phyloP scores from a whole-genome alignment of 495 filamentous ascomycete genomes.

The Annulohypoxylon bovei region DNA sequence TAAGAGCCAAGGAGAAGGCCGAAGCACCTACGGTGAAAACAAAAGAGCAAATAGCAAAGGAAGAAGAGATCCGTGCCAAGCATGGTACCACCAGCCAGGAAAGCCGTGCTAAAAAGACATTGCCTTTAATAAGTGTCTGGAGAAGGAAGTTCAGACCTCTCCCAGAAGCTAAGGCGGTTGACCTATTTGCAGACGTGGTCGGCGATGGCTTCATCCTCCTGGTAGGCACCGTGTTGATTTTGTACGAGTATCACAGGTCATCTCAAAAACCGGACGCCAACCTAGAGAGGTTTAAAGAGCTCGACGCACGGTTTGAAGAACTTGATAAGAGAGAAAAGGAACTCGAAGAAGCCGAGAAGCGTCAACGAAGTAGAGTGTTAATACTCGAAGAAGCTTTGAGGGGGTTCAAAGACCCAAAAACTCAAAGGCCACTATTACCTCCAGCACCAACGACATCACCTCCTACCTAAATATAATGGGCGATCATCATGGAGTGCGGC shows the following conservation, averaged over 20 bases:
- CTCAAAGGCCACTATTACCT: constrained; percentile 56
- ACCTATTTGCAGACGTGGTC: constrained; percentile 93
- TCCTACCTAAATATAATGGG: neutral
- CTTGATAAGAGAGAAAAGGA: constrained; percentile 69
- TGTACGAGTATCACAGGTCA: constrained; percentile 82
- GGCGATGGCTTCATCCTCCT: constrained; percentile 88
- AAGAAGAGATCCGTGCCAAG: constrained; percentile 62
- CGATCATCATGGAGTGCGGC: neutral
- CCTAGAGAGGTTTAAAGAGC: constrained; percentile 71
- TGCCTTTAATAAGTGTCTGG: constrained; percentile 57
- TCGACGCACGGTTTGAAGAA: constrained; percentile 70
- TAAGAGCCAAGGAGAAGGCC: constrained; percentile 68
- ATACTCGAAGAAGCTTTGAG: constrained; percentile 75
- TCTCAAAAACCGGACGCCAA: constrained; percentile 79
- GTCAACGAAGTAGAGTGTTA: constrained; percentile 66
- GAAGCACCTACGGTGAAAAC: constrained; percentile 84
- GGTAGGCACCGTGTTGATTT: constrained; percentile 79
- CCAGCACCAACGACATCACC: constrained; percentile 35
- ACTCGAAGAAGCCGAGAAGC: constrained; percentile 70
- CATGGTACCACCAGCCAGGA: constrained; percentile 53
- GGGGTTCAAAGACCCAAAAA: constrained; percentile 63
- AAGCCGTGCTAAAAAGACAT: constrained; percentile 45
- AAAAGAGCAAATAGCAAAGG: constrained; percentile 73
- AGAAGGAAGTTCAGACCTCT: constrained; percentile 72
- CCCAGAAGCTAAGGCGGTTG: constrained; percentile 92